Base-by-base conservation (phyloP, 306 rosid species). In the Luffa aegyptiaca region DNA sequence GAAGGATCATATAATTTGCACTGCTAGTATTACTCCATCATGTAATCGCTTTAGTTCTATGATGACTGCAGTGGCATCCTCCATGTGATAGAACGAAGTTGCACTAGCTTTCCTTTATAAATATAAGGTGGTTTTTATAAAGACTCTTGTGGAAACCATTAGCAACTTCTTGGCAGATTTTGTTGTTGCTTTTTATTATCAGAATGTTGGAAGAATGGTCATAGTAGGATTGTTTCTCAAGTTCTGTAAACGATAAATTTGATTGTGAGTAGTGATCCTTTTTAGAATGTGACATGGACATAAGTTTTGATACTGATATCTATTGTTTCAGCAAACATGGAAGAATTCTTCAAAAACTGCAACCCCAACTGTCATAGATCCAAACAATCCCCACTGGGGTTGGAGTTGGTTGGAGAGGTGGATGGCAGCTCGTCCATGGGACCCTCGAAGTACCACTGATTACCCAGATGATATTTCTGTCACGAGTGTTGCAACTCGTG, bases 321-420 rank as follows among this genome's bases (percentile, higher is more conserved):
- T 35, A 2, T 18, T n/a, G 48, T 65, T 53, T 76, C 87, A 91
- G 97, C 87, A 83, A 88, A 85, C 85, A 20, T 82, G 92, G 94
- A 93, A 80, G 89, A 89, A 82, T 83, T 48, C 93, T 33, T 80
- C 93, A 26, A 93, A 86, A 83, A 58, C 89, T 21, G 80, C 82
- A 33, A 85, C 87, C 41, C 89, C 92, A 21, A 88, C 94, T 62
- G 80, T 90, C 75, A 88, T 89, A 92, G 98, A 93, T 80, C 92
- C 97, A 56, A 90, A 83, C 86, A 84, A 93, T 81, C 97, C 98
- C 20, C 96, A 88, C 20, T 96, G 99, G 99, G 99, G 99, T 8
- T 96, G 99, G 99, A 91, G 93, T 76, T 96, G 99, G 99, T 83
- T 91, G 49, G 99, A 96, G 83, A 45, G 98, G 78, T 96, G 98